Evolutionary conservation across 805 yeast genomes (phyloP).

Genomic region (Cyberlindnera lachancei): DNA sequence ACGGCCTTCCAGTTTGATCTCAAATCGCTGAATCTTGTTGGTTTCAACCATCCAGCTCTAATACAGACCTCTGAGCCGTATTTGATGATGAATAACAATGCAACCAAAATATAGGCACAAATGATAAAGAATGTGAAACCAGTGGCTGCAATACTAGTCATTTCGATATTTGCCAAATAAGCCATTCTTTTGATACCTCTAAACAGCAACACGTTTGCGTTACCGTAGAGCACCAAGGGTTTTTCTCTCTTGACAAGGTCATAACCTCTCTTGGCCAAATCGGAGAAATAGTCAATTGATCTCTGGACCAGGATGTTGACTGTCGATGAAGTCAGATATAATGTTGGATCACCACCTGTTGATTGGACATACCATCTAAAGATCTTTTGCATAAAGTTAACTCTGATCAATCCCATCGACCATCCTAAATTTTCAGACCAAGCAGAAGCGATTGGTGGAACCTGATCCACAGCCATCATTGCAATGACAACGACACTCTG

Average conservation of each 20-base stretch:
- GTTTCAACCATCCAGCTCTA: constrained; percentile 42
- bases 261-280: constrained; percentile 23
- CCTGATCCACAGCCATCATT: constrained; percentile 78
- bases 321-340: constrained; percentile 53
- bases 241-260: constrained; percentile 29
- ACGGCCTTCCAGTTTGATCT: constrained; percentile 50
- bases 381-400: constrained; percentile 74
- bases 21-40: constrained; percentile 39
- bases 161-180: constrained; percentile 68
- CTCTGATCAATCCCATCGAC: constrained; percentile 87
- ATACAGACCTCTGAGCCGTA: constrained; percentile 40
- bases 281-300: constrained; percentile 29
- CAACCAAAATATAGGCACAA: constrained; percentile 66
- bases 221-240: constrained; percentile 37
- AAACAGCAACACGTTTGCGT: constrained; percentile 53
- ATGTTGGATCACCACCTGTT: constrained; percentile 82
- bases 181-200: constrained; percentile 88
- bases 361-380: constrained; percentile 81
- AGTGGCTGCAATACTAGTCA: constrained; percentile 75
- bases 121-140: constrained; percentile 82
- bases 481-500: constrained; percentile 79
- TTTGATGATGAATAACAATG: constrained; percentile 48
- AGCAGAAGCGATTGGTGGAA: constrained; percentile 88
- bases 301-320: constrained; percentile 71
- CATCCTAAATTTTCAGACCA: constrained; percentile 92